These are phyloP conservation scores for Teratosphaeria nubilosa DNA, from an alignment of 2,329 filamentous ascomycete species.

Conservation along the genomic window DNA sequence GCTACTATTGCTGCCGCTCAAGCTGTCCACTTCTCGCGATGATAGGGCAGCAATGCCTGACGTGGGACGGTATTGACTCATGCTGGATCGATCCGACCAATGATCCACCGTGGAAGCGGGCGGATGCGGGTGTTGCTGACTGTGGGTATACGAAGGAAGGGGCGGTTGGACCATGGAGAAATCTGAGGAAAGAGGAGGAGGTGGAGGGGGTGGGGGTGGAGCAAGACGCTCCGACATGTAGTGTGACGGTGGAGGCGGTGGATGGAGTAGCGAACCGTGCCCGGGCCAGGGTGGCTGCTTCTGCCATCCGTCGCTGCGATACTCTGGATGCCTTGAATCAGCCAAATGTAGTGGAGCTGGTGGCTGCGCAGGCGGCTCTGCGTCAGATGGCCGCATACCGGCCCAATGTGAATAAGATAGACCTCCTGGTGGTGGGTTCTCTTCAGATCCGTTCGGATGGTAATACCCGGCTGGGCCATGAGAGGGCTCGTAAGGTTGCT, in stretches of 20 bases:
- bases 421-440: background rate
- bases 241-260: background rate
- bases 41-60: constrained; percentile 5
- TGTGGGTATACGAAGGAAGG: constrained; percentile 3
- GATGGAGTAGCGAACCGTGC: background rate
- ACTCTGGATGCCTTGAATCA: background rate
- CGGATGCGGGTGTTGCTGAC: background rate
- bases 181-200: constrained; percentile 7
- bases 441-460: background rate
- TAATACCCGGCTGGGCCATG: constrained; percentile 8
- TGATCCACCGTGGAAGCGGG: constrained; percentile 5
- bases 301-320: constrained; percentile 1
- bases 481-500: constrained; percentile 7
- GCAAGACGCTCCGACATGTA: constrained; percentile 7
- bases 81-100: constrained; percentile 5
- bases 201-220: background rate
- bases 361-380: background rate
- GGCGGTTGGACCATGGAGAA: constrained; percentile 6
- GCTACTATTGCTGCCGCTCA: constrained; percentile 26
- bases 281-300: constrained; percentile 3
- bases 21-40: constrained; percentile 7
- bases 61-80: background rate
- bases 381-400: constrained; percentile 2
- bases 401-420: constrained; percentile 13
- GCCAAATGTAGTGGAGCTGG: background rate